A percentile compares a stretch with the other conserved stretches of the same genome.
Evolutionary conservation across 2,329 filamentous ascomycete species (phyloP).

Genomic region (Alternaria sp.): DNA sequence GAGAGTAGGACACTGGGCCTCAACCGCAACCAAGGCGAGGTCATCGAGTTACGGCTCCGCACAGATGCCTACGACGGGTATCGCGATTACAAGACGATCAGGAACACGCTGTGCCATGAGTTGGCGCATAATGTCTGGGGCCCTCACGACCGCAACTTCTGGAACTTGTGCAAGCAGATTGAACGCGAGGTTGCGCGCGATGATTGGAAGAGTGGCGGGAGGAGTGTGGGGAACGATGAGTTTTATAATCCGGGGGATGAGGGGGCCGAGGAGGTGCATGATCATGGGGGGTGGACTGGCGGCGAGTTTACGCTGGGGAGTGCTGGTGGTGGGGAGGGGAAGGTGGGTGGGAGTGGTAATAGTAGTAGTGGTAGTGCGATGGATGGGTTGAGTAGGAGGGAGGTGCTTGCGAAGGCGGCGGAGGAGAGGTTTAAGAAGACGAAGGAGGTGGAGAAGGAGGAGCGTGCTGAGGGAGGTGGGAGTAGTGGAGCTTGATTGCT

Average conservation of each 20-base stretch:
- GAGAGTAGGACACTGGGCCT: slow-evolving; percentile 86
- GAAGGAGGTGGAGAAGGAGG: slow-evolving; percentile 50
- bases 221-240: slow-evolving; percentile 42
- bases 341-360: slow-evolving; percentile 30
- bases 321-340: slow-evolving; percentile 16
- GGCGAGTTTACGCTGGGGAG: slow-evolving; percentile 48
- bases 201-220: slow-evolving; percentile 78
- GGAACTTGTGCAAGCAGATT: slow-evolving; percentile 85
- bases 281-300: slow-evolving; percentile 54
- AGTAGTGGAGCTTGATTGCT: not conserved
- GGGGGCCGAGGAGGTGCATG: slow-evolving; percentile 37
- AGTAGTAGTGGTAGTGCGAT: slow-evolving; percentile 28
- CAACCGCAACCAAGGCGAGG: slow-evolving; percentile 86
- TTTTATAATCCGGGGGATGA: slow-evolving; percentile 36
- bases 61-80: slow-evolving; percentile 96
- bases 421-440: slow-evolving; percentile 68
- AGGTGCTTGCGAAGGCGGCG: slow-evolving; percentile 75
- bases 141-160: slow-evolving; percentile 85
- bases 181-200: slow-evolving; percentile 82
- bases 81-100: slow-evolving; percentile 87
- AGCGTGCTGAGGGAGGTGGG: slow-evolving; percentile 23
- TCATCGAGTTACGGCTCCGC: slow-evolving; percentile 87
- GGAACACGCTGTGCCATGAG: slow-evolving; percentile 93
- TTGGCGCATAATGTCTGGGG: slow-evolving; percentile 89
- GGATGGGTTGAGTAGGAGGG: slow-evolving; percentile 69